Evolutionary conservation across 768 basidiomycete species (phyloP).

Genomic region (Kwoniella newhampshirensis): DNA sequence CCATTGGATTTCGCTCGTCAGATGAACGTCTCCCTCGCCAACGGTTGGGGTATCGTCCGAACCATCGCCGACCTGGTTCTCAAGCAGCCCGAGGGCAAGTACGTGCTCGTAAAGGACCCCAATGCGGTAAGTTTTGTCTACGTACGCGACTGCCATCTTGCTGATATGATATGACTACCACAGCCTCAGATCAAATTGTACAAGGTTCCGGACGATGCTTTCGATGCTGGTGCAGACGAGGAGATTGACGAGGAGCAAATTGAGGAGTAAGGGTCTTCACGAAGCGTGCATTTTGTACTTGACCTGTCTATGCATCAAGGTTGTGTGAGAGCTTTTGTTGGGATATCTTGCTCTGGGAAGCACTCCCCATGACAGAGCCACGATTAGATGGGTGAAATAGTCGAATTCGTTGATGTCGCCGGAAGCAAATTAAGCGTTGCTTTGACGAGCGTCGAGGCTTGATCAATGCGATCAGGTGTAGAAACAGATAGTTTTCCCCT

Average conservation of each 20-base stretch:
- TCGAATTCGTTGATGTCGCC: too few relatives aligned
- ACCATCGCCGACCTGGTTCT: slow-evolving; percentile 90
- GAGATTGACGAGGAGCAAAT: slow-evolving; percentile 38
- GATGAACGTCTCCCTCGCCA: slow-evolving; percentile 88
- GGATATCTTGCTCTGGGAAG: too few relatives aligned
- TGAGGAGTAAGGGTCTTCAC: slow-evolving; percentile 30
- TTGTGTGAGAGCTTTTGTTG: too few relatives aligned
- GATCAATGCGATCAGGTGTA: too few relatives aligned
- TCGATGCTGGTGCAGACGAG: slow-evolving; percentile 60
- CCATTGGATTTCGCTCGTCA: slow-evolving; percentile 91
- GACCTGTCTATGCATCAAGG: too few relatives aligned
- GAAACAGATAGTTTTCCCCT: too few relatives aligned
- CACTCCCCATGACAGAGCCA: too few relatives aligned
- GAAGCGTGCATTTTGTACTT: too few relatives aligned
- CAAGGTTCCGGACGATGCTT: slow-evolving; percentile 81
- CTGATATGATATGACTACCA: slow-evolving; percentile 2
- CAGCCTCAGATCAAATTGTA: slow-evolving; percentile 93
- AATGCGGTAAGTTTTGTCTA: slow-evolving; percentile 83
- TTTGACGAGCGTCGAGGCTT: too few relatives aligned
- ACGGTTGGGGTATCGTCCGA: slow-evolving; percentile 98
- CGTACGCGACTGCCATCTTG: too few relatives aligned
- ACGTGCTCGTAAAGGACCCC: slow-evolving; percentile 94
- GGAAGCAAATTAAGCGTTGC: too few relatives aligned
- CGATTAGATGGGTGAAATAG: too few relatives aligned
- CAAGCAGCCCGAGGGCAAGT: slow-evolving; percentile 98